phyloP scores from a whole-genome alignment of 495 filamentous ascomycete species.

The Hypoxylon rickii region DNA sequence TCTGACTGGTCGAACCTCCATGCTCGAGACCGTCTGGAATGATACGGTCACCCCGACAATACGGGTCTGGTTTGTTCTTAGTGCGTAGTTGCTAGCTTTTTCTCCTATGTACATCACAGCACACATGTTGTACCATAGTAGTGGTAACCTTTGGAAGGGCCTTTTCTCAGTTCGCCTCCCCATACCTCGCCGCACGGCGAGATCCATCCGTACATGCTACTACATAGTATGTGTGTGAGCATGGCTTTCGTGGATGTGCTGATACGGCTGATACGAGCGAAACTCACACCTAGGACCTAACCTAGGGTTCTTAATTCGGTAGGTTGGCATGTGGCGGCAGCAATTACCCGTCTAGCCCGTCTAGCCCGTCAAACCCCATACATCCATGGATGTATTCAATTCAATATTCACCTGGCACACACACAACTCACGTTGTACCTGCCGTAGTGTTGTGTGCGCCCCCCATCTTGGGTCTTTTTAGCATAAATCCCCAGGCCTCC shows the following conservation, averaged over 20 bases:
- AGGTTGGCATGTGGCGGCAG: constrained; percentile 15
- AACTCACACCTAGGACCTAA: constrained; percentile 2
- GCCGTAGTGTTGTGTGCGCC: too few species aligned
- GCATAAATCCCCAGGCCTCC: constrained; percentile 28
- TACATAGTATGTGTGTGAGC: not conserved
- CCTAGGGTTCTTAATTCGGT: constrained; percentile 1
- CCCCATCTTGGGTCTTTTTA: constrained; percentile 16
- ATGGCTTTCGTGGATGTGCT: not conserved
- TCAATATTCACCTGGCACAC: too few species aligned
- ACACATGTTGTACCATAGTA: too few species aligned
- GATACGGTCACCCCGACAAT: constrained; percentile 28
- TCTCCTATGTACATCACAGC: too few species aligned
- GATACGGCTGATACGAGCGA: constrained; percentile 26
- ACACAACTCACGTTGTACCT: too few species aligned
- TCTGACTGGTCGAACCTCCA: constrained; percentile 18
- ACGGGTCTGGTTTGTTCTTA: constrained; percentile 10
- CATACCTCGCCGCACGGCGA: constrained; percentile 12
- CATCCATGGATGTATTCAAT: too few species aligned
- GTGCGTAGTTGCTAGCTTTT: too few species aligned
- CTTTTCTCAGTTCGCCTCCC: constrained; percentile 12
- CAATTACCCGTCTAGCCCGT: constrained; percentile 21
- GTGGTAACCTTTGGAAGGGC: too few species aligned
- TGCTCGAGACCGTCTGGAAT: constrained; percentile 25
- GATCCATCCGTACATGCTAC: constrained; percentile 1
- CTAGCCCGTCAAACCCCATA: too few species aligned